Percentiles rank a stretch among this genome's conserved stretches.
phyloP scores from a whole-genome alignment of 75 land plant species.

The Gnetum montanum region DNA sequence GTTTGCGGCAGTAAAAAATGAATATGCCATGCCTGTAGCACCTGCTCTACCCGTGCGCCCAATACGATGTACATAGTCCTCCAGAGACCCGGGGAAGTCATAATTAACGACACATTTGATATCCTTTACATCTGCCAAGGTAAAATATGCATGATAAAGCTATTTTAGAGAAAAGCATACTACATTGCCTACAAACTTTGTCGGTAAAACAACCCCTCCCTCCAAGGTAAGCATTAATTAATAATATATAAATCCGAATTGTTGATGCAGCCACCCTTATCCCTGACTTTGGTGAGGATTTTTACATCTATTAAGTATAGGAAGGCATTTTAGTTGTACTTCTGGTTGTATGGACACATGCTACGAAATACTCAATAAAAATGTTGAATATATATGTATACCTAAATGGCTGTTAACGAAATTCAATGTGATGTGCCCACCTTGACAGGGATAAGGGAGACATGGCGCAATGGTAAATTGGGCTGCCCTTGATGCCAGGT shows the following conservation, averaged over 20 bases:
- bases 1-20: conserved; percentile 67
- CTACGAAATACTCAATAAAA: too few relatives aligned
- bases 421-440: conserved; percentile 46
- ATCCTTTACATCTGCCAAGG: conserved; percentile 87
- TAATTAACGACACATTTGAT: conserved; percentile 83
- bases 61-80: conserved; percentile 87
- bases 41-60: conserved; percentile 91
- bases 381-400: not conserved
- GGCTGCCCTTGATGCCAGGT: conserved; percentile 10
- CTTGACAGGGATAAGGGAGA: conserved; percentile 65
- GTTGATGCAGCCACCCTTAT: conserved; percentile 24
- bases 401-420: conserved; percentile 9
- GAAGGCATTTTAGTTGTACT: too few relatives aligned
- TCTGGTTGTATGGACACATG: too few relatives aligned
- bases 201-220: too few relatives aligned
- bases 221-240: too few relatives aligned
- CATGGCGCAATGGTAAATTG: conserved; percentile 7
- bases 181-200: too few relatives aligned
- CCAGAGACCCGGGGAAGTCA: conserved; percentile 70
- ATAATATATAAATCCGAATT: not conserved
- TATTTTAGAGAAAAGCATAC: too few relatives aligned
- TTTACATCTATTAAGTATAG: too few relatives aligned
- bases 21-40: conserved; percentile 65
- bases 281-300: too few relatives aligned
- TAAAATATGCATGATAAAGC: too few relatives aligned